These are phyloP conservation scores for Suillus lakei DNA, from an alignment of 768 basidiomycete genomes.

Conservation along the genomic window DNA sequence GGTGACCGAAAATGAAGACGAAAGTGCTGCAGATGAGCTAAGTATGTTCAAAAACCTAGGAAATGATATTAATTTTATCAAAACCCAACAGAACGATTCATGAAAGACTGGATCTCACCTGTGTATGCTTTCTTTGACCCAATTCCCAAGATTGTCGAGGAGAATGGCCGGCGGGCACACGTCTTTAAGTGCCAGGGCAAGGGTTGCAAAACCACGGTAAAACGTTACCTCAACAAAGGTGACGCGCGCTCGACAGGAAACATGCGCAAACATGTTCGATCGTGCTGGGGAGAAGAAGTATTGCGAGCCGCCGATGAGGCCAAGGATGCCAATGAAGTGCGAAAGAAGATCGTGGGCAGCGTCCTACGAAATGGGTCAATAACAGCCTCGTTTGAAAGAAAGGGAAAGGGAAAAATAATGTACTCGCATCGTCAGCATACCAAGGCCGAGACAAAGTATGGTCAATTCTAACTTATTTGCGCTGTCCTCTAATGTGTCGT, in stretches of 20 bases:
- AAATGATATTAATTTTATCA: no score
- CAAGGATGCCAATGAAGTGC: neutral
- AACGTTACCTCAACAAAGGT: constrained; percentile 26
- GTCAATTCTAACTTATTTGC: no score
- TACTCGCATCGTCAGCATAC: constrained; percentile 36
- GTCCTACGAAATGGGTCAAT: constrained; percentile 30
- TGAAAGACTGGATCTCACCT: constrained; percentile 31
- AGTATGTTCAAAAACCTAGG: no score
- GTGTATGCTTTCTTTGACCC: constrained; percentile 36
- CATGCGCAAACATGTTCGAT: constrained; percentile 28
- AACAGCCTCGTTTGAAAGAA: constrained; percentile 30
- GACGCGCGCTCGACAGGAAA: constrained; percentile 35
- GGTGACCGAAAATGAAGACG: no score
- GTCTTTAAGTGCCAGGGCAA: constrained; percentile 27
- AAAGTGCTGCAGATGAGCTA: no score
- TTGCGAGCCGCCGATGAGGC: constrained; percentile 17
- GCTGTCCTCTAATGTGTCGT: no score
- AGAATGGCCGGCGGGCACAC: constrained; percentile 22
- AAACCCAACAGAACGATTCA: constrained; percentile 22
- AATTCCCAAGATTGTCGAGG: constrained; percentile 23
- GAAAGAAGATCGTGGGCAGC: constrained; percentile 24
- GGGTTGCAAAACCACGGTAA: constrained; percentile 19
- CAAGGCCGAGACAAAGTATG: no score
- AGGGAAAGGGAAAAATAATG: constrained; percentile 33
- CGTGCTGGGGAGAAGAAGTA: constrained; percentile 39